Evolutionary conservation across 169 alveolate species (phyloP), one percentile per base, ranked within the genome.

Genomic region (Eimeria sp.): DNA sequence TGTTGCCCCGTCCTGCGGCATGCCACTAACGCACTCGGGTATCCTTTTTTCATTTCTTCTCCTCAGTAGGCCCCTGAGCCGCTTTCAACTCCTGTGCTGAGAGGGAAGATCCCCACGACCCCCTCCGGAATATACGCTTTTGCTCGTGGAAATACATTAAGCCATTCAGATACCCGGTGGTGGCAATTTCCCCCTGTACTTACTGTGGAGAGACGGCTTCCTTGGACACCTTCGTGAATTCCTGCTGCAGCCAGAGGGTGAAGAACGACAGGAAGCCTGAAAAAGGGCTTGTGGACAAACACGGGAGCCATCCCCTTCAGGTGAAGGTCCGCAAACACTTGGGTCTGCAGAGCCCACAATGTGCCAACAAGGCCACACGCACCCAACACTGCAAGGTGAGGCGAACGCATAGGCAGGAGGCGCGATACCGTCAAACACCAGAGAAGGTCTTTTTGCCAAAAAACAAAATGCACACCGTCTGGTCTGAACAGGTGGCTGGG

Each of bases 301-400:
- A 93, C 88, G 40, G 76, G 92, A 10, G 89, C 84, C 96, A 93
- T 93, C 49, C 96, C 96, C 18, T 91, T 73, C 14, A 93, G 78
- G 27, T 63, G 86, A 25, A 82, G 72, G 70, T 93, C 96, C 40
- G 96, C 96, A 61, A 86, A 34, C 9, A 86, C 92, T 27, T 86
- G 92, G 14, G 92, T 86, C 92, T 86, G 78, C 80, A 54, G 43
- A 40, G 47, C 14, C 25, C 80, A 10, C 47, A 34, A 3, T 18
- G 80, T 6, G 47, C 3, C 47, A 70, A 70, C 51, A 34, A 70
- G 11, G 49, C 20, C 45, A 30, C 13, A 70, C 51, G 16, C 80
- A 70, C n/a, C 80, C 10, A 27, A 47, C 80, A 70, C 51, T 47
- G 5, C 49, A 70, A 47, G 13, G 18, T 3, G 80, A 30, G 25